Evolutionary conservation across 805 yeast species (phyloP).

Genomic region (Nakazawaea anatomiae): DNA sequence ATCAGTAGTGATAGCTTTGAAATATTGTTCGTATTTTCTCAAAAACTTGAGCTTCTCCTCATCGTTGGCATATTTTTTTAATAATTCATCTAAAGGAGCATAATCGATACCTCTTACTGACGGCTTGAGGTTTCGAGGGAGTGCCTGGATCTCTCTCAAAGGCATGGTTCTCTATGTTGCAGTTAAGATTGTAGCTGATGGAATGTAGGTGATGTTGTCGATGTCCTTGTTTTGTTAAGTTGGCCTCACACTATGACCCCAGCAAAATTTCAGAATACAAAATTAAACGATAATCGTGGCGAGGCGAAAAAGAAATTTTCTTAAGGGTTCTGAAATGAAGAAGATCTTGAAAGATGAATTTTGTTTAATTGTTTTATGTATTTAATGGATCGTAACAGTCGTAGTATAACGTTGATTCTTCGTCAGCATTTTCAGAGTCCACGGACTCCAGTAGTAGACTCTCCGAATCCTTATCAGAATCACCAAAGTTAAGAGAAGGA

Average conservation of each 20-base stretch:
- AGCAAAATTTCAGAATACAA: no score
- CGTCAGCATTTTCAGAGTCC: neutral
- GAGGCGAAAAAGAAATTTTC: no score
- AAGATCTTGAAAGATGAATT: no score
- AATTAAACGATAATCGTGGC: no score
- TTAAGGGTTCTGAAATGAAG: no score
- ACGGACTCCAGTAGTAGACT: neutral
- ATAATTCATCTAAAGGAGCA: conserved; percentile 9
- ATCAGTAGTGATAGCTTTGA: conserved; percentile 8
- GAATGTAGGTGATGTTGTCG: no score
- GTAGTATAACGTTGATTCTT: neutral
- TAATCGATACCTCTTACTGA: conserved; percentile 8
- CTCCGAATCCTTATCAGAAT: neutral
- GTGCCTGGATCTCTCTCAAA: neutral
- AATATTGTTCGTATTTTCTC: conserved; percentile 8
- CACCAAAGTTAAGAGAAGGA: neutral
- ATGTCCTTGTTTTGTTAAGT: no score
- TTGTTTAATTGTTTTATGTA: neutral
- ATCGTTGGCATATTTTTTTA: conserved; percentile 6
- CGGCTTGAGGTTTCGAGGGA: conserved; percentile 3
- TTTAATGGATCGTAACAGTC: neutral
- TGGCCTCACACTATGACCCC: no score
- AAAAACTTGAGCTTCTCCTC: conserved; percentile 6
- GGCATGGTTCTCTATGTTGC: neutral
- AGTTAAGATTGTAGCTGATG: neutral